Evolutionary conservation across 1,139 yeast species (phyloP).

Genomic region (Scheffersomyces parashehatae): DNA sequence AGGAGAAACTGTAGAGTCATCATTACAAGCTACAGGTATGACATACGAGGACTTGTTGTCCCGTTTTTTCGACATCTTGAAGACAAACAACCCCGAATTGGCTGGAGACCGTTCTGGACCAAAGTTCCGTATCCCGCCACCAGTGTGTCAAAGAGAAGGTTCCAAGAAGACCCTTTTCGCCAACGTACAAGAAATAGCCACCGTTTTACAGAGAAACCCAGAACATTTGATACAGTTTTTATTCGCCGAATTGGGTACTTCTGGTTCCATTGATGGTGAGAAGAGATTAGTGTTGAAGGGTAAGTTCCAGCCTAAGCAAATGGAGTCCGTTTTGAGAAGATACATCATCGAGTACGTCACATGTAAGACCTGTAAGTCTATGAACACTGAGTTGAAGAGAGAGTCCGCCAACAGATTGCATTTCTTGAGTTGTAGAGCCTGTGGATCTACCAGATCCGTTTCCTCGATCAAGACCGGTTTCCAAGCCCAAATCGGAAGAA

Average conservation of each 20-base stretch:
- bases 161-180: conserved; percentile 94
- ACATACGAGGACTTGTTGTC: conserved; percentile 77
- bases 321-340: conserved; percentile 94
- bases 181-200: conserved; percentile 91
- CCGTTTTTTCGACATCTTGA: conserved; percentile 82
- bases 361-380: conserved; percentile 97
- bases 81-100: conserved; percentile 93
- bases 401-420: conserved; percentile 95
- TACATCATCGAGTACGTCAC: conserved; percentile 96
- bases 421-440: conserved; percentile 95
- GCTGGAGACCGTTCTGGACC: conserved; percentile 95
- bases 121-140: conserved; percentile 97
- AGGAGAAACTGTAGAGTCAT: conserved; percentile 29
- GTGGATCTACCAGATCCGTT: conserved; percentile 97
- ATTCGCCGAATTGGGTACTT: conserved; percentile 98
- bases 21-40: conserved; percentile 48
- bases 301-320: conserved; percentile 95
- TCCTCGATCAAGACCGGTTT: conserved; percentile 98
- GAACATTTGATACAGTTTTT: conserved; percentile 95
- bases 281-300: conserved; percentile 96
- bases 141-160: conserved; percentile 96
- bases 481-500: conserved; percentile 92
- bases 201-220: conserved; percentile 92
- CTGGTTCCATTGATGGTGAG: conserved; percentile 98
- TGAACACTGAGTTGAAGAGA: conserved; percentile 93